Percentiles rank a stretch among this genome's conserved stretches.
Evolutionary conservation across 495 filamentous ascomycete genomes (phyloP).

Genomic region (Penicillium salamii): DNA sequence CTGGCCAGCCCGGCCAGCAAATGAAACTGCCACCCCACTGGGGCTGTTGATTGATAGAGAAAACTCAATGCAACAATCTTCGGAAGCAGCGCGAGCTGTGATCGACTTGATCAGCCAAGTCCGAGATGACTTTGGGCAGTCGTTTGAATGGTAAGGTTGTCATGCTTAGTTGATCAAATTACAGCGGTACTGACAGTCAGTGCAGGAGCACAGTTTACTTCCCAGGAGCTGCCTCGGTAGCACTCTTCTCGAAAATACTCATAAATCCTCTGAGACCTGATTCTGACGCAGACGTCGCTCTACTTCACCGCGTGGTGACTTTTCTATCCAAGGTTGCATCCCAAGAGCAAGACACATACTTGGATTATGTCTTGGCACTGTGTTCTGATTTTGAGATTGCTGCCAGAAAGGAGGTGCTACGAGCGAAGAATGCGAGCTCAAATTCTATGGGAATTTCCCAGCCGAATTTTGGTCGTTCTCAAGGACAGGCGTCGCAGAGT

Average conservation of each 20-base stretch:
- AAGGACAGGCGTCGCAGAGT: background rate
- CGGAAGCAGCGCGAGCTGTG: conserved; percentile 16
- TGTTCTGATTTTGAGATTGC: conserved; percentile 13
- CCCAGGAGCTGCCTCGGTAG: conserved; percentile 11
- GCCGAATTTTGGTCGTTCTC: background rate
- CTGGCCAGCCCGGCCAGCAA: background rate
- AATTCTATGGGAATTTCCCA: background rate
- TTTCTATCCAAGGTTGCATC: conserved; percentile 11
- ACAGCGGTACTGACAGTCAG: background rate
- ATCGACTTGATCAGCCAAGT: conserved; percentile 4
- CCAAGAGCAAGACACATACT: conserved; percentile 20
- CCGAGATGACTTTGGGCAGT: background rate
- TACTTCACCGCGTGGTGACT: background rate
- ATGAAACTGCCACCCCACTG: background rate
- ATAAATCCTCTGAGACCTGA: conserved; percentile 3
- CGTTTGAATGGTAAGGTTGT: conserved; percentile 10
- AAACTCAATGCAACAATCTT: background rate
- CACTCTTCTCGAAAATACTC: conserved; percentile 9
- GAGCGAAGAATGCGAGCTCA: background rate
- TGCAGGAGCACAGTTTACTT: conserved; percentile 22
- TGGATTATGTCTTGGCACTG: conserved; percentile 16
- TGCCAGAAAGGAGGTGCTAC: conserved; percentile 5
- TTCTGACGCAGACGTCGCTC: conserved; percentile 5
- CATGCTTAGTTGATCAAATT: background rate
- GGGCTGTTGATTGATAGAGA: background rate